Conservation (phyloP, 2,329 filamentous ascomycete species). For the Neonectria ditissima region DNA sequence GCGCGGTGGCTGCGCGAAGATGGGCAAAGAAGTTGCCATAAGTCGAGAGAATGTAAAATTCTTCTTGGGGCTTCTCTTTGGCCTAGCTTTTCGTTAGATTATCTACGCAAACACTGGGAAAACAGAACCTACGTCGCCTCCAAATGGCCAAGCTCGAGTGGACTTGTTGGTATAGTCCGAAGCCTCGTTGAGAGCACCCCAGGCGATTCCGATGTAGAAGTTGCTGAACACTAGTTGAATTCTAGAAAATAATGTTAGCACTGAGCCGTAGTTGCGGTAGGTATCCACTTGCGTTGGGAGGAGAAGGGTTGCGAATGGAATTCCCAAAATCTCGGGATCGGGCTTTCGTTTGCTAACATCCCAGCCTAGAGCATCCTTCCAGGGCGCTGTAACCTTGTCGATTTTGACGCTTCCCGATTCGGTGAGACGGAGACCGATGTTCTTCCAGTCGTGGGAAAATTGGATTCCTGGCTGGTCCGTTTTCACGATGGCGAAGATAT, state of each 20-base stretch:
- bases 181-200: conserved; percentile 67
- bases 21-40: conserved; percentile 75
- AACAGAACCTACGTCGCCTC: conserved; percentile 62
- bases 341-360: conserved; percentile 62
- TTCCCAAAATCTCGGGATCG: conserved; percentile 59
- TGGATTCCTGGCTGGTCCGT: conserved; percentile 69
- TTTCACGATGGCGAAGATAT: conserved; percentile 72
- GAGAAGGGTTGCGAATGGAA: conserved; percentile 67
- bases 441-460: conserved; percentile 73
- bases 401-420: conserved; percentile 74
- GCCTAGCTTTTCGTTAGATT: conserved; percentile 46
- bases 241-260: conserved; percentile 38
- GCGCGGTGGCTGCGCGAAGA: conserved; percentile 68
- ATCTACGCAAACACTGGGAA: fast-evolving
- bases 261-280: too few relatives aligned
- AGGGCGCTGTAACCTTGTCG: conserved; percentile 66
- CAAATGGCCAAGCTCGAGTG: conserved; percentile 73
- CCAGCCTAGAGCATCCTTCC: conserved; percentile 74
- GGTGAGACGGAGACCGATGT: conserved; percentile 70
- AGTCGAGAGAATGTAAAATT: conserved; percentile 69
- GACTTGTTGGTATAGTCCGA: conserved; percentile 66
- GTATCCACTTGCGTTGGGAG: conserved; percentile 68
- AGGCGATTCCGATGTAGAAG: conserved; percentile 73
- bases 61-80: conserved; percentile 55
- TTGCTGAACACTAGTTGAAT: conserved; percentile 75